These are phyloP conservation scores for Myriosclerotinia scirpicola DNA, from an alignment of 2,329 filamentous ascomycete genomes.

Conservation along the genomic window DNA sequence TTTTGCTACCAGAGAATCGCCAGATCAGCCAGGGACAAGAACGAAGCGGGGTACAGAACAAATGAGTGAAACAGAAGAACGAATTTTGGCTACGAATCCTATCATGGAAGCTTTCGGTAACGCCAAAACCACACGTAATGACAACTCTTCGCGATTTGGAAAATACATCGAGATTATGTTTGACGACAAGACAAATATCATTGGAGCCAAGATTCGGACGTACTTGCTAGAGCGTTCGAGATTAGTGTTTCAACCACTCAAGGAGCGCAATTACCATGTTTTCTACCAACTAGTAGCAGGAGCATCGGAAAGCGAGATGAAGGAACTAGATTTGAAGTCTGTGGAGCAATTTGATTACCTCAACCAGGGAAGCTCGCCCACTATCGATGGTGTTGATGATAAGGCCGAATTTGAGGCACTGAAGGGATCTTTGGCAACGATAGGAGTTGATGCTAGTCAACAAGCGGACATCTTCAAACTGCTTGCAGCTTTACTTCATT, in stretches of 20 bases:
- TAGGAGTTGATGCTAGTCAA: slow-evolving; percentile 73
- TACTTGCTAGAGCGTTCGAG: slow-evolving; percentile 94
- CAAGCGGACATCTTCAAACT: slow-evolving; percentile 88
- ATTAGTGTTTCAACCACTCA: slow-evolving; percentile 94
- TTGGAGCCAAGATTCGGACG: slow-evolving; percentile 94
- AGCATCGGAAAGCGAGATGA: slow-evolving; percentile 77
- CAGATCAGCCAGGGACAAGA: slow-evolving; percentile 78
- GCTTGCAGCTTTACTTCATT: slow-evolving; percentile 84
- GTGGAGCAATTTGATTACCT: slow-evolving; percentile 94
- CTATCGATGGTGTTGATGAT: slow-evolving; percentile 93
- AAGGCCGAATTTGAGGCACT: slow-evolving; percentile 91
- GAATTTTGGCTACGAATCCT: slow-evolving; percentile 95
- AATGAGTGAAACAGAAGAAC: slow-evolving; percentile 98
- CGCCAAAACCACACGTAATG: slow-evolving; percentile 98
- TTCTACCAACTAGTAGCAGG: slow-evolving; percentile 97
- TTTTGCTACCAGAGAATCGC: slow-evolving; percentile 94
- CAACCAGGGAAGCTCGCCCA: slow-evolving; percentile 89
- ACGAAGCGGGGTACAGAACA: slow-evolving; percentile 71
- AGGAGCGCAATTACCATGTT: slow-evolving; percentile 98
- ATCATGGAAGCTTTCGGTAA: slow-evolving; percentile 99
- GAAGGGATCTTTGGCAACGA: slow-evolving; percentile 79
- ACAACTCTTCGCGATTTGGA: slow-evolving; percentile 97
- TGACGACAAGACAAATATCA: slow-evolving; percentile 90
- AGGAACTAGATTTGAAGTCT: slow-evolving; percentile 75
- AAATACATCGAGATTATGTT: slow-evolving; percentile 99